phyloP scores from a whole-genome alignment of 257 asterid species.

The Solanum pennellii region DNA sequence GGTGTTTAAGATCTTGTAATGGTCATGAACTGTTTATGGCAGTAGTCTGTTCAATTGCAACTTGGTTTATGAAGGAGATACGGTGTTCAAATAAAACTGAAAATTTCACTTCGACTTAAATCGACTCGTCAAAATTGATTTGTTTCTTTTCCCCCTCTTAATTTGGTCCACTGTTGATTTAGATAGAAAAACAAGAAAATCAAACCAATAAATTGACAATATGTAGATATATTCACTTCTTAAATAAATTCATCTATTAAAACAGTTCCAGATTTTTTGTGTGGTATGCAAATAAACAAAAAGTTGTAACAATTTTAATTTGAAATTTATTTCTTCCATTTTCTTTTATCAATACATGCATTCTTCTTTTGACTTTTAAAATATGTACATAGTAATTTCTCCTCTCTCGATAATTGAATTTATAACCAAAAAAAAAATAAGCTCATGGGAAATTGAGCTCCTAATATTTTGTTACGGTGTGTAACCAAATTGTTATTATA shows the following conservation, averaged over 20 bases:
- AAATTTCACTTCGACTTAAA: neutral
- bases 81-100: neutral
- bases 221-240: neutral
- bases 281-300: neutral
- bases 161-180: neutral
- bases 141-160: neutral
- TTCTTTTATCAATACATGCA: neutral
- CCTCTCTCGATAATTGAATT: neutral
- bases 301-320: neutral
- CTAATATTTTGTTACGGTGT: neutral
- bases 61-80: neutral
- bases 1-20: neutral
- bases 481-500: neutral
- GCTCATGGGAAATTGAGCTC: neutral
- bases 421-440: neutral
- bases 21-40: neutral
- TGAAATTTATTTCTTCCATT: neutral
- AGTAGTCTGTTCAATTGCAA: neutral
- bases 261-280: neutral
- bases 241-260: neutral
- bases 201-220: neutral
- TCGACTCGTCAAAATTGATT: neutral
- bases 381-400: neutral
- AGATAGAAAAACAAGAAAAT: neutral
- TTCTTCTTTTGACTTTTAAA: neutral